These are phyloP conservation scores for Colletotrichum karsti DNA, from an alignment of 2,329 filamentous ascomycete genomes.

Conservation along the genomic window DNA sequence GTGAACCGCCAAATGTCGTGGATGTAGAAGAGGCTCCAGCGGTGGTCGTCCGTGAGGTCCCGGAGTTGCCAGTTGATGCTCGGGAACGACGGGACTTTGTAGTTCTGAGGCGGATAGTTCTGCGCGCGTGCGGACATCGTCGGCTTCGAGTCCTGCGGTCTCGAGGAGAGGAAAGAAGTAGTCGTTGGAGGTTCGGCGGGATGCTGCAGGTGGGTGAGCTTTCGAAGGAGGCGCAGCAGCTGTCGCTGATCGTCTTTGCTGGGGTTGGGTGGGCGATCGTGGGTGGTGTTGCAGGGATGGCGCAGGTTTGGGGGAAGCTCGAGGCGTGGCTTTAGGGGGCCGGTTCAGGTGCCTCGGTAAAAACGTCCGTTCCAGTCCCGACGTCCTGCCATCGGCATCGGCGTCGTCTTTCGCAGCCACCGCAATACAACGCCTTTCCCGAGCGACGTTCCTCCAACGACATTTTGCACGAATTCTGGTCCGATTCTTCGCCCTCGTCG, in stretches of 20 bases:
- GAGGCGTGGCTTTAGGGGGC: conserved; percentile 27
- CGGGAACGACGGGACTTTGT: conserved; percentile 78
- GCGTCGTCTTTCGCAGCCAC: not conserved
- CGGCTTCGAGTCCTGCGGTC: not conserved
- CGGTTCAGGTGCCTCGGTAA: conserved; percentile 37
- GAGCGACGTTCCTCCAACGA: not conserved
- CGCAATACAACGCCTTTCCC: not conserved
- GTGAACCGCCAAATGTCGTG: conserved; percentile 89
- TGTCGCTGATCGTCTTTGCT: conserved; percentile 4
- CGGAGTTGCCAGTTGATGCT: conserved; percentile 80
- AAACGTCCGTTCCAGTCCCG: conserved; percentile 16
- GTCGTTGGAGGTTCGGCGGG: conserved; percentile 13
- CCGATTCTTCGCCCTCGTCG: not conserved
- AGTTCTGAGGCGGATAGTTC: conserved; percentile 55
- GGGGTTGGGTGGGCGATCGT: conserved; percentile 11
- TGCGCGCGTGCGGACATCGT: conserved; percentile 18
- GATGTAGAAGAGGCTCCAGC: conserved; percentile 74
- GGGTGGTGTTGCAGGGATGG: conserved; percentile 22
- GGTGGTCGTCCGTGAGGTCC: conserved; percentile 48
- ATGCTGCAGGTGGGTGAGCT: not conserved
- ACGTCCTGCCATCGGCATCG: conserved; percentile 17
- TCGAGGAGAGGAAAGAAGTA: not conserved
- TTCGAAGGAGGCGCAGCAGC: conserved; percentile 8
- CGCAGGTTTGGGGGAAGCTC: conserved; percentile 4
- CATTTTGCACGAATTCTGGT: not conserved